Evolutionary conservation across 352 stramenopile species (phyloP).

Genomic region (Phytophthora litchii): DNA sequence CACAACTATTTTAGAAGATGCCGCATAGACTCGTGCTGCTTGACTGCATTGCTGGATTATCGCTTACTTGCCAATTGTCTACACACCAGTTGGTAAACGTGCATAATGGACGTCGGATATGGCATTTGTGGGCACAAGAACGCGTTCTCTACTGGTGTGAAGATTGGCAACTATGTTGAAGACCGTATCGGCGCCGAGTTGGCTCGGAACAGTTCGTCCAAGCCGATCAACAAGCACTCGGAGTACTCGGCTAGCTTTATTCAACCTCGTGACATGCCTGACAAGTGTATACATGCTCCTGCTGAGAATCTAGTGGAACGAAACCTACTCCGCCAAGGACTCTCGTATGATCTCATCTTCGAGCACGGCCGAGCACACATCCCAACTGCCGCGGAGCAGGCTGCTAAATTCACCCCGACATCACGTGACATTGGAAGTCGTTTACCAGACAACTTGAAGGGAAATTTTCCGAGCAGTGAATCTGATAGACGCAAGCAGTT

Average conservation of each 20-base stretch:
- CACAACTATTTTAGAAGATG: constrained; percentile 25
- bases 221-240: constrained; percentile 50
- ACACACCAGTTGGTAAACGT: constrained; percentile 1
- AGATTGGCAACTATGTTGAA: constrained; percentile 87
- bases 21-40: constrained; percentile 2
- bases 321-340: constrained; percentile 54
- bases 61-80: background rate
- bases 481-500: constrained; percentile 38
- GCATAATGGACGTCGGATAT: constrained; percentile 54
- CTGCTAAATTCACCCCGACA: constrained; percentile 58
- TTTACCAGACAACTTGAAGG: constrained; percentile 32
- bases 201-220: constrained; percentile 38
- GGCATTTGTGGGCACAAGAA: constrained; percentile 88
- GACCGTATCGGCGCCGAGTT: constrained; percentile 69
- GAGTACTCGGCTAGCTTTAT: constrained; percentile 64
- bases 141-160: constrained; percentile 72
- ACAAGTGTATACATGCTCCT: constrained; percentile 57
- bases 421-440: constrained; percentile 58
- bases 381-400: constrained; percentile 46
- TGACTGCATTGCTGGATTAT: constrained; percentile 8
- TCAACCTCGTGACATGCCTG: constrained; percentile 54
- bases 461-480: constrained; percentile 37
- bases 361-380: constrained; percentile 63
- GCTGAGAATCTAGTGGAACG: constrained; percentile 57
- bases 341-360: constrained; percentile 80